A percentile compares a stretch with the other conserved stretches of the same genome.
phyloP scores from a whole-genome alignment of 768 basidiomycete genomes.

The Hirschioporus abietinus region DNA sequence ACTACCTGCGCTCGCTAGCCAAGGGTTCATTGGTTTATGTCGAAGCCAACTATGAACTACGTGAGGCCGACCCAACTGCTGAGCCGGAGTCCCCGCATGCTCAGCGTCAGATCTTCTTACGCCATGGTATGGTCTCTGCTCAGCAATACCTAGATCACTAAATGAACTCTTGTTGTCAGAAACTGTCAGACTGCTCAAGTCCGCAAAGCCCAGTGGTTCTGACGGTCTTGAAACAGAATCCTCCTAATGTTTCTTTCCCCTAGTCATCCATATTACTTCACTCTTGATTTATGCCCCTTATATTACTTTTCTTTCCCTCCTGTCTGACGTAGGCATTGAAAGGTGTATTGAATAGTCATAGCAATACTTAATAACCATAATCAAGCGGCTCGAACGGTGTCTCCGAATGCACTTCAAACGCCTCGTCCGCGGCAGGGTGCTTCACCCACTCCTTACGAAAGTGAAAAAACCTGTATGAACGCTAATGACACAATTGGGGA shows the following conservation, averaged over 20 bases:
- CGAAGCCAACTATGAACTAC: conserved; percentile 72
- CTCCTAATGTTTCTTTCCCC: background rate
- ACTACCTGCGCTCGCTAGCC: conserved; percentile 55
- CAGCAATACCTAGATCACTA: background rate
- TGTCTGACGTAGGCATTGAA: background rate
- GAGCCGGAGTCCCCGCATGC: conserved; percentile 64
- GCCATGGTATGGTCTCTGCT: conserved; percentile 49
- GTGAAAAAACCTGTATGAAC: background rate
- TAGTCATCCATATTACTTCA: background rate
- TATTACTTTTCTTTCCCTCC: background rate
- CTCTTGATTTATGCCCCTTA: background rate
- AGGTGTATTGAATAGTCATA: background rate
- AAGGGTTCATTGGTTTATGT: conserved; percentile 78
- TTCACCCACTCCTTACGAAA: conserved; percentile 3
- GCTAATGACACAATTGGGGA: background rate
- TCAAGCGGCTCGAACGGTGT: conserved; percentile 1
- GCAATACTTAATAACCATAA: conserved; percentile 3
- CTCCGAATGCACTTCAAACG: background rate
- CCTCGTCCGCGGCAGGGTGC: conserved; percentile 1
- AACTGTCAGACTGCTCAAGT: conserved; percentile 42
- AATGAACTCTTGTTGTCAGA: conserved; percentile 32
- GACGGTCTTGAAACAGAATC: conserved; percentile 7
- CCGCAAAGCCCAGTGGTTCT: conserved; percentile 11
- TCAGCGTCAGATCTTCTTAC: conserved; percentile 78
- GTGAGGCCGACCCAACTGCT: conserved; percentile 61